Evolutionary conservation across 805 yeast genomes (phyloP).

Genomic region (Lipomyces japonicus): DNA sequence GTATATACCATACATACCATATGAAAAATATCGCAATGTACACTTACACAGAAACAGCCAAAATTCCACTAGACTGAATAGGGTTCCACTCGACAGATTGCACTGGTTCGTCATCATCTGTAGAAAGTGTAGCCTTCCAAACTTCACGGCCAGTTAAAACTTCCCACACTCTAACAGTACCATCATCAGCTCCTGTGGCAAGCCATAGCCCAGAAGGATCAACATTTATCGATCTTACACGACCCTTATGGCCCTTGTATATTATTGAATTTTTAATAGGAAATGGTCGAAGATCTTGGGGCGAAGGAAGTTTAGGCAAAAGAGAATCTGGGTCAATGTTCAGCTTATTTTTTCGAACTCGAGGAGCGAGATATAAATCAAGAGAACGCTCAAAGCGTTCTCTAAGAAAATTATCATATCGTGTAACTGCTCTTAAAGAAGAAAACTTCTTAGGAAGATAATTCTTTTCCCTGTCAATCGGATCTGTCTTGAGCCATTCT

Average conservation of each 20-base stretch:
- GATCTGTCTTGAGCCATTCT: slow-evolving; percentile 66
- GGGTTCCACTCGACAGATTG: slow-evolving; percentile 92
- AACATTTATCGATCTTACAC: slow-evolving; percentile 74
- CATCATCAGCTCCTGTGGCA: slow-evolving; percentile 98
- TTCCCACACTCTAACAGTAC: slow-evolving; percentile 95
- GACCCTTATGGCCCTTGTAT: slow-evolving; percentile 78
- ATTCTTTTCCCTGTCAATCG: slow-evolving; percentile 71
- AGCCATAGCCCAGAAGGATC: slow-evolving; percentile 92
- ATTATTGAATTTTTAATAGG: slow-evolving; percentile 85
- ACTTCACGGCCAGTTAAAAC: slow-evolving; percentile 92
- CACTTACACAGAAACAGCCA: slow-evolving; percentile 65
- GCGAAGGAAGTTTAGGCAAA: slow-evolving; percentile 94
- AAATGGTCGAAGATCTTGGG: slow-evolving; percentile 94
- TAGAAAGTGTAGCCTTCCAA: slow-evolving; percentile 52
- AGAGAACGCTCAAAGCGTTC: slow-evolving; percentile 92
- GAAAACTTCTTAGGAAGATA: slow-evolving; percentile 77
- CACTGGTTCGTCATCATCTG: slow-evolving; percentile 62
- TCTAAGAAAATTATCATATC: slow-evolving; percentile 76
- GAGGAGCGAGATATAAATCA: slow-evolving; percentile 92
- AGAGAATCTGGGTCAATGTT: slow-evolving; percentile 94
- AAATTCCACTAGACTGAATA: slow-evolving; percentile 61
- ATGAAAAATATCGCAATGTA: not conserved
- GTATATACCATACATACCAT: not conserved
- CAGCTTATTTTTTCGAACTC: slow-evolving; percentile 84
- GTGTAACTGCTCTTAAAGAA: slow-evolving; percentile 88